phyloP scores from a whole-genome alignment of 495 filamentous ascomycete genomes.

The Astrothelium subdiscretum region DNA sequence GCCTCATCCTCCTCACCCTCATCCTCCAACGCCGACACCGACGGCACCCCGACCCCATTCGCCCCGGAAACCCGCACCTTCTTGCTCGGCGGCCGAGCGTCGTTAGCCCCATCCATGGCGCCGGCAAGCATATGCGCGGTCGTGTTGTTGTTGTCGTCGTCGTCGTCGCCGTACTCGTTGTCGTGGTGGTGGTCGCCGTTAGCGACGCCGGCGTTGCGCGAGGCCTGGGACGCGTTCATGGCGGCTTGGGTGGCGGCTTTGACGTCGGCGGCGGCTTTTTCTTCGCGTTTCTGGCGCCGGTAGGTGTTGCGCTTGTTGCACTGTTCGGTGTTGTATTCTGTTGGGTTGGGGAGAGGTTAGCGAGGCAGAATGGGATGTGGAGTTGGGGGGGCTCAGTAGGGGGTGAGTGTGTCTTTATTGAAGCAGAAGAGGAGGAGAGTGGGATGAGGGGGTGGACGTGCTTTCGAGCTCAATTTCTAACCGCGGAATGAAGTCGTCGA shows the following conservation, averaged over 20 bases:
- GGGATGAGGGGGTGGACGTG: conserved; percentile 22
- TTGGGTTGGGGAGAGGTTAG: conserved; percentile 1
- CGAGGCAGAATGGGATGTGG: conserved; percentile 17
- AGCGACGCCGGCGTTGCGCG: conserved; percentile 18
- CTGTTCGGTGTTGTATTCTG: conserved; percentile 47
- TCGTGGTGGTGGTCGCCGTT: not conserved
- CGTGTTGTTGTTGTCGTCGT: conserved; percentile 1
- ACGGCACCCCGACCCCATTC: conserved; percentile 6
- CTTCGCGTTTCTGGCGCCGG: conserved; percentile 41
- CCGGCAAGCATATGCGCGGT: not conserved
- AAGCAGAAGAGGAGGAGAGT: not conserved
- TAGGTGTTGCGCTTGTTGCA: conserved; percentile 52
- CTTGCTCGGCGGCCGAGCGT: conserved; percentile 17
- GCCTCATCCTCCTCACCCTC: conserved; percentile 13
- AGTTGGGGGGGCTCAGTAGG: not conserved
- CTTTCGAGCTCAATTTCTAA: conserved; percentile 52
- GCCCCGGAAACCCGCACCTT: conserved; percentile 25
- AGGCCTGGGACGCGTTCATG: conserved; percentile 1
- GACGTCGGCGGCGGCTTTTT: conserved; percentile 23
- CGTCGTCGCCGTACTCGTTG: conserved; percentile 1
- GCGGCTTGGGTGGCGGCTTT: conserved; percentile 22
- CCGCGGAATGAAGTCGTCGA: conserved; percentile 57
- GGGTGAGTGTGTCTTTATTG: not conserved
- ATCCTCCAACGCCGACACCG: conserved; percentile 10
- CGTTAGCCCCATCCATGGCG: conserved; percentile 8